Base-by-base conservation (phyloP, 75 land plant genomes). In the Pinus tabuliformis region DNA sequence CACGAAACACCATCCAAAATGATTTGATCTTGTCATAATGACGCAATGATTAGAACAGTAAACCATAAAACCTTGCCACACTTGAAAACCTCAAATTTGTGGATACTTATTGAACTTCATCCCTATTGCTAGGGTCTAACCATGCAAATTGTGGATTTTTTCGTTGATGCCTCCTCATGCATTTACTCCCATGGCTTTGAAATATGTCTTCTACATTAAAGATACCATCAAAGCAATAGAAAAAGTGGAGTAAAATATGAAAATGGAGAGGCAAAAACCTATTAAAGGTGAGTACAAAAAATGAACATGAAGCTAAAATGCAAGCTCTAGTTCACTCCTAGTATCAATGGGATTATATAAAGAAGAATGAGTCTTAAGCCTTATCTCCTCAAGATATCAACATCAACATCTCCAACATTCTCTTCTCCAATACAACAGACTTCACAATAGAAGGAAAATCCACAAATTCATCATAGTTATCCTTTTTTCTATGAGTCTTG, bases 381-480 rank as follows among this genome's bases (percentile, higher is more conserved):
- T 78, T 30, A 81, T 80, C 58, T 73, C 83, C 15, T 81, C 76
- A 45, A 81, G 76, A 66, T 81, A 58, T 52, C 75, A 15, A 77
- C 57, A 72, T 81, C 83, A 72, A 81, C 42, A 81, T 21, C 21
- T 81, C 80, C 26, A 79, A 30, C 28, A 56, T 77, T 17, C 59
- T 72, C 80, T 81, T 80, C 26, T 81, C 83, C 33, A 81, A 16
- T 21, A 81, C 81, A 12, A 75, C 83, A 21, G 39, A 58, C 58
- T 81, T 81, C 80, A 81, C 83, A 15, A 58, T 26, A 28, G 65
- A 39, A 33, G 83, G 80, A 15, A 81, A 56, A 42, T 81, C 83
- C 68, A 78, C 58, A 37, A 78, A 56, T 12, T 70, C 73, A 49
- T 16, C 22, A 52, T 28, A 45, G 36, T 45, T 73, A 2, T 30